phyloP scores from a whole-genome alignment of 805 yeast genomes.

The Kluyveromyces wickerhamii region DNA sequence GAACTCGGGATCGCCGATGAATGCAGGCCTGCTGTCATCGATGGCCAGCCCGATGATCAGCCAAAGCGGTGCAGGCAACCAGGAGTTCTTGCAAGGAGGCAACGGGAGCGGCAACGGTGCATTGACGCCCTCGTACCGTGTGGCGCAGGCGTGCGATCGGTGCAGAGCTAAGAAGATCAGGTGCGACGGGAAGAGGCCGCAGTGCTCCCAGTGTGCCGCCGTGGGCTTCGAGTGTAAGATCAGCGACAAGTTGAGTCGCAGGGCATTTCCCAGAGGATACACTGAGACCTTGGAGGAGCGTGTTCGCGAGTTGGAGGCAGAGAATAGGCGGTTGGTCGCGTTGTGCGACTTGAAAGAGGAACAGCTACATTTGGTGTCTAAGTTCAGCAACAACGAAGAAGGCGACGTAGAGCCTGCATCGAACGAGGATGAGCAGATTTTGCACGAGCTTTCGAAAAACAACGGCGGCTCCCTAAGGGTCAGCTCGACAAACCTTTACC shows the following conservation, averaged over 20 bases:
- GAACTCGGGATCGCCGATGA: constrained; percentile 3
- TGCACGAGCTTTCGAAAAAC: constrained; percentile 17
- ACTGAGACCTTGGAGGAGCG: constrained; percentile 86
- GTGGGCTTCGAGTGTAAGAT: constrained; percentile 85
- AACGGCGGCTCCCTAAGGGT: constrained; percentile 20
- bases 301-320: constrained; percentile 77
- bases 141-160: constrained; percentile 88
- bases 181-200: constrained; percentile 60
- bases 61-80: background rate
- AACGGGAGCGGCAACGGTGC: constrained; percentile 1
- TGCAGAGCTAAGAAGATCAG: constrained; percentile 44
- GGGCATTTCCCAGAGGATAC: constrained; percentile 88
- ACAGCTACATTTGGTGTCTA: constrained; percentile 19
- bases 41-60: background rate
- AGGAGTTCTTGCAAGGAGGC: too few species aligned
- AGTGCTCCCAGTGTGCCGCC: constrained; percentile 72
- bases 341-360: constrained; percentile 26
- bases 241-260: constrained; percentile 75
- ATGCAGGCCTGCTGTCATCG: background rate
- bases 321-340: constrained; percentile 61
- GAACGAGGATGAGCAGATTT: constrained; percentile 16
- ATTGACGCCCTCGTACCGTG: constrained; percentile 42
- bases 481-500: constrained; percentile 30
- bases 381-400: constrained; percentile 11
- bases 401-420: constrained; percentile 9